phyloP scores from a whole-genome alignment of 176 grass and related monocot species.

The Oryza australiensis region DNA sequence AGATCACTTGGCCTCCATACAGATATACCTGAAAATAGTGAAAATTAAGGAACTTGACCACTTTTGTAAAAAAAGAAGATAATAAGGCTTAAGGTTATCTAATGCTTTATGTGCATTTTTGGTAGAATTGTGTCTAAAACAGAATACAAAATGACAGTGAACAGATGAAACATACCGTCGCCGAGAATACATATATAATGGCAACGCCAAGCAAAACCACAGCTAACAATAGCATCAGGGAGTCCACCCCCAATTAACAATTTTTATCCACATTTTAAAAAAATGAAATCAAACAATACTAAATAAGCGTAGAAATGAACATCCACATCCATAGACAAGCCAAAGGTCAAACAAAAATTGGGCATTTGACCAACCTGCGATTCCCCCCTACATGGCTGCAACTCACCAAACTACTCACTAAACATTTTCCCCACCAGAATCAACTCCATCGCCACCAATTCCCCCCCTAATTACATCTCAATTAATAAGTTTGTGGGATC shows the following conservation, averaged over 20 bases:
- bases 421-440: background rate
- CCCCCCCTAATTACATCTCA: background rate
- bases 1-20: slow-evolving; percentile 63
- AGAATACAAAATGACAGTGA: background rate
- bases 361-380: slow-evolving; percentile 6
- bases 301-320: slow-evolving; percentile 16
- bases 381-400: slow-evolving; percentile 27
- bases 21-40: slow-evolving; percentile 45
- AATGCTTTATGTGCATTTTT: background rate
- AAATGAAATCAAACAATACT: slow-evolving; percentile 20
- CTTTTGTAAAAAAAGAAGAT: background rate
- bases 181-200: background rate
- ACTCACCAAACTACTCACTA: background rate
- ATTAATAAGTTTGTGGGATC: background rate
- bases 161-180: background rate
- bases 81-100: background rate
- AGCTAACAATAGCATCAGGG: slow-evolving; percentile 22
- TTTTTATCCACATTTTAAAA: slow-evolving; percentile 24
- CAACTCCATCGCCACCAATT: background rate
- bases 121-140: background rate
- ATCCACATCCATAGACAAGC: background rate
- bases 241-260: background rate
- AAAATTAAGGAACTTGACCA: slow-evolving; percentile 4
- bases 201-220: background rate
- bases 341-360: slow-evolving; percentile 26